Evolutionary conservation across 148 eudicot species (phyloP).

Genomic region (Camellia japonica): DNA sequence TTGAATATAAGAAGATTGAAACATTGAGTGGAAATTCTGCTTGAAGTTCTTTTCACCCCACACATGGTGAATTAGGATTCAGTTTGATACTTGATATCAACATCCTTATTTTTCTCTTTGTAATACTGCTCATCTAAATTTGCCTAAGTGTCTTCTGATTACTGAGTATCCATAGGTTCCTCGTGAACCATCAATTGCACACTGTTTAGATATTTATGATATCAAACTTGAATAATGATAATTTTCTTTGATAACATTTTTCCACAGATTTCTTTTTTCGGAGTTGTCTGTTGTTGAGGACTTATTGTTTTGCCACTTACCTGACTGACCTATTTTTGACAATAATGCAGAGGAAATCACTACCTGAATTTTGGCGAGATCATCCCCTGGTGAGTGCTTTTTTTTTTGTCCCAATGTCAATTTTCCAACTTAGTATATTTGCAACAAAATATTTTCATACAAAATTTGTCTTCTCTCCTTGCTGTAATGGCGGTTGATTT

Average conservation of each 20-base stretch:
- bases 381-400: conserved; percentile 54
- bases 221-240: too few relatives aligned
- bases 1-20: background rate
- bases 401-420: conserved; percentile 11
- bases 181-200: conserved; percentile 11
- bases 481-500: background rate
- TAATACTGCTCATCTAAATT: background rate
- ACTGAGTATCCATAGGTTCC: background rate
- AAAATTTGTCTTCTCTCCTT: background rate
- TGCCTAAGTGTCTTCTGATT: background rate
- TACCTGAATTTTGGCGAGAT: conserved; percentile 95
- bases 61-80: background rate
- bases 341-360: conserved; percentile 63
- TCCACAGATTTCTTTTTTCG: too few relatives aligned
- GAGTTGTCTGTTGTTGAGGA: background rate
- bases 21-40: background rate
- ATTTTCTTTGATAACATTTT: too few relatives aligned
- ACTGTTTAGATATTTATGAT: too few relatives aligned
- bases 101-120: background rate
- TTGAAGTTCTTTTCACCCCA: background rate
- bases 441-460: background rate
- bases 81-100: background rate
- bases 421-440: background rate
- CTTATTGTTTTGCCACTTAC: background rate
- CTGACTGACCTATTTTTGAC: conserved; percentile 10